Percentiles rank a stretch among this genome's conserved stretches.
phyloP scores from a whole-genome alignment of 2,329 filamentous ascomycete species.

The Xylaria sp. region DNA sequence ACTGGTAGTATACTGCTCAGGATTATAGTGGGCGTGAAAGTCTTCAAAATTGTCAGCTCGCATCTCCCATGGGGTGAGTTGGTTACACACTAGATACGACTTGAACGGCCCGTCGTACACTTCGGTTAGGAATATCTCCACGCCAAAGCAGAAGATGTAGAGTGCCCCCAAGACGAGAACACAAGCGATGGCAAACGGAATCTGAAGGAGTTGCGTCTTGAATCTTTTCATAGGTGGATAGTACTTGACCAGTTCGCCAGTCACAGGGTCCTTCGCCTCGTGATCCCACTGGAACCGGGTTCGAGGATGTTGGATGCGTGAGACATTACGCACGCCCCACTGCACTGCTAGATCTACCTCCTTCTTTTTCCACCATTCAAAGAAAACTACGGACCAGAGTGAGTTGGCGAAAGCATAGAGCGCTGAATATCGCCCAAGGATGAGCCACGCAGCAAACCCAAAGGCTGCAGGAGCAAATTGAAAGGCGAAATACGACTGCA shows the following conservation, averaged over 20 bases:
- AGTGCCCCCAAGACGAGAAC: slow-evolving; percentile 75
- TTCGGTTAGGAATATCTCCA: slow-evolving; percentile 95
- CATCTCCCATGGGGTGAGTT: not conserved
- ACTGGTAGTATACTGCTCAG: slow-evolving; percentile 83
- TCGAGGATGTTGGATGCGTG: slow-evolving; percentile 77
- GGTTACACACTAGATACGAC: slow-evolving; percentile 70
- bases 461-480: slow-evolving; percentile 81
- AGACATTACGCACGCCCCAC: slow-evolving; percentile 88
- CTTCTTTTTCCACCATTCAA: slow-evolving; percentile 96
- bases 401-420: slow-evolving; percentile 79
- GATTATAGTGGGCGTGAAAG: slow-evolving; percentile 86
- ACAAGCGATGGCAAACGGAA: slow-evolving; percentile 83
- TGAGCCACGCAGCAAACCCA: slow-evolving; percentile 76
- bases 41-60: slow-evolving; percentile 51
- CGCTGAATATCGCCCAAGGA: slow-evolving; percentile 84
- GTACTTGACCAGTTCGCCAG: slow-evolving; percentile 76
- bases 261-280: slow-evolving; percentile 77
- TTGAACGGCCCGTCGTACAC: slow-evolving; percentile 91
- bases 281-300: slow-evolving; percentile 81
- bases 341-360: slow-evolving; percentile 84
- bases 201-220: slow-evolving; percentile 75
- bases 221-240: slow-evolving; percentile 80
- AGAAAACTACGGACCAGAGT: slow-evolving; percentile 87
- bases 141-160: slow-evolving; percentile 85
- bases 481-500: slow-evolving; percentile 88